Base-by-base conservation (phyloP, 148 eudicot genomes). In the Rhododendron henanense region DNA sequence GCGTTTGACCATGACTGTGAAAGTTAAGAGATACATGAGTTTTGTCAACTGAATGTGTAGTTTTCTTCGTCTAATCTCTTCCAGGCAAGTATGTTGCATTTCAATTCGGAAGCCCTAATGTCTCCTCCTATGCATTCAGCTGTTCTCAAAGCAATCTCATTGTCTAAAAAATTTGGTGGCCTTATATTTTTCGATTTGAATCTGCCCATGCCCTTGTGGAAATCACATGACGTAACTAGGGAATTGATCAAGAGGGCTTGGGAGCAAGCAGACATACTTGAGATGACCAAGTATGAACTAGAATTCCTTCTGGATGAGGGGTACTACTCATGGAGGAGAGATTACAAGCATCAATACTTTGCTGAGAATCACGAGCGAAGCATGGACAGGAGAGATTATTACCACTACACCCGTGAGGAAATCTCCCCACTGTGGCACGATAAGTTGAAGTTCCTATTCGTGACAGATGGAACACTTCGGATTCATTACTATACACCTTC, bases 61-160 rank as follows among this genome's bases (percentile, higher is more conserved):
- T 51, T 84, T 45, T 81, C 59, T 0, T 67, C 65, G 73, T 77
- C 79, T 83, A 37, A 47, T 41, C 61, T 81, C 57, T 63, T 89
- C 88, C 98, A 96, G 99, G 98, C 99, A 19, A 93, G 94, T 79
- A 92, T 96, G 47, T 91, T 96, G 84, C 98, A 94, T 88, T 96
- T 96, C 87, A 96, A 92, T 87, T 94, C 99, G 39, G 96, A 95
- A 88, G 95, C 92, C 84, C 87, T 96, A 76, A 90, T 89, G 61
- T 90, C 95, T 41, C 87, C 92, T n/a, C 87, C 92, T 19, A 94
- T 94, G 97, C 90, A 84, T 10, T 85, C 98, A 39, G 78, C 98
- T 31, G 97, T 96, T 61, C 93, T 94, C 85, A 88, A 69, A 88
- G 99, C 99, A 45, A 95, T 96, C 76, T 86, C 94, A 11, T 84